Base-by-base conservation (phyloP, 2,329 filamentous ascomycete genomes). In the Arthrobotrys sinensis region DNA sequence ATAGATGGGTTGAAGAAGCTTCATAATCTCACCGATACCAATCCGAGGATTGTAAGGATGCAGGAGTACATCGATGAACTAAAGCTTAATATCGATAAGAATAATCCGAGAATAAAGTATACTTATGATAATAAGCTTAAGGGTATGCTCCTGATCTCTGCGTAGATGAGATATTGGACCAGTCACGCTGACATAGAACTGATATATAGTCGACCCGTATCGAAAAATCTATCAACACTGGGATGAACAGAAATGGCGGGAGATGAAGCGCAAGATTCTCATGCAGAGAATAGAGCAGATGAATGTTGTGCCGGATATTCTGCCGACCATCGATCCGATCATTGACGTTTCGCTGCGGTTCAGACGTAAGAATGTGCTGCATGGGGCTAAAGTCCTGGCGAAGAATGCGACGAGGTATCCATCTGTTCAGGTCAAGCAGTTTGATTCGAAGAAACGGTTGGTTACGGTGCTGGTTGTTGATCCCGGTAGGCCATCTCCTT, bases 211-310 rank as follows among this genome's bases (percentile, higher is more conserved):
- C 80, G 94, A 98, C 85, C 95, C 98, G 93, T 91, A 90, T 86
- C 97, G 97, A 85, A 95, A 95, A 80, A 94, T 99, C 83, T 99
- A 99, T 87, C 92, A 95, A 80, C 89, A 92, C 85, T 91, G 98
- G 63, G 93, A 95, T 78, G 89, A 97, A 83, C 87, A 88, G 82
- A 94, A 96, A 86, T 99, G 96, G 96, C 90, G 91, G 81, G 88
- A 90, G 80, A 94, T 96, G 86, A 91, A 93, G 83, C 90, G 91
- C 82, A 90, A 90, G 81, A 86, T 98, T 80, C 89, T 96, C 80
- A 87, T 90, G 80, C 96, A 99, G 87, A 92, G 96, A 83, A 91
- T 98, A 82, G 87, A 89, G 60, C 93, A 97, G 84, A 92, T 98
- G 87, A 88, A 91, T 82, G 90, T 99, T 71, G 89, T 97, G 5